Evolutionary conservation across 768 basidiomycete species (phyloP).

Genomic region (Russula sp.): DNA sequence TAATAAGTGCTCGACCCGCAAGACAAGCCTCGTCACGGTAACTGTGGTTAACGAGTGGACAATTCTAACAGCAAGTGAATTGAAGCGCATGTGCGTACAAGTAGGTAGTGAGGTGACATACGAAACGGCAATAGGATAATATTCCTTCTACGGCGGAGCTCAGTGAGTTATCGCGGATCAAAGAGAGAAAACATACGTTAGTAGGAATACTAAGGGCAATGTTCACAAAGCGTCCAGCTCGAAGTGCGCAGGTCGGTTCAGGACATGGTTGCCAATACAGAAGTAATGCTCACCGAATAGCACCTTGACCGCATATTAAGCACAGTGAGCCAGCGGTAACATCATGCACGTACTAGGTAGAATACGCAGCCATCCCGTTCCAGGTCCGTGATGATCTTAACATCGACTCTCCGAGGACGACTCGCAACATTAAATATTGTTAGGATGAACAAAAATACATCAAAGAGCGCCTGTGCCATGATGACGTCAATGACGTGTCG

Average conservation of each 20-base stretch:
- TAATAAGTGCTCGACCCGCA: constrained; percentile 16
- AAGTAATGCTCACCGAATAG: constrained; percentile 6
- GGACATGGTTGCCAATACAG: not conserved
- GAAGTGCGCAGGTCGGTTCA: not conserved
- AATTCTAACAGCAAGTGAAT: constrained; percentile 3
- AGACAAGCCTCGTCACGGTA: constrained; percentile 10
- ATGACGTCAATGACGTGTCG: not conserved
- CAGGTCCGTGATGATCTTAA: constrained; percentile 32
- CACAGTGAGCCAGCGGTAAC: not conserved
- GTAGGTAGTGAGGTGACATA: not conserved
- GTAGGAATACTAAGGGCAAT: constrained; percentile 16
- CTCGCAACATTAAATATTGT: constrained; percentile 35
- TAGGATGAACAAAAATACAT: constrained; percentile 33
- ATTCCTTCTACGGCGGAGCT: constrained; percentile 4
- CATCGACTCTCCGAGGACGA: constrained; percentile 31
- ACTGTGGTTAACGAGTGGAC: constrained; percentile 15
- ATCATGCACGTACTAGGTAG: constrained; percentile 31
- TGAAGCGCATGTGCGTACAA: not conserved
- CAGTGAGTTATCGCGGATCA: not conserved
- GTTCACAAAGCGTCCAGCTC: constrained; percentile 19
- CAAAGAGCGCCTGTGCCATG: constrained; percentile 32
- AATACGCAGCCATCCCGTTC: constrained; percentile 35
- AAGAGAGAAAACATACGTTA: not conserved
- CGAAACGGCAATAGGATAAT: constrained; percentile 16
- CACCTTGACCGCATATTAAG: not conserved